Evolutionary conservation across 139 green algal species (phyloP).

Genomic region (Zygnema cylindricum): DNA sequence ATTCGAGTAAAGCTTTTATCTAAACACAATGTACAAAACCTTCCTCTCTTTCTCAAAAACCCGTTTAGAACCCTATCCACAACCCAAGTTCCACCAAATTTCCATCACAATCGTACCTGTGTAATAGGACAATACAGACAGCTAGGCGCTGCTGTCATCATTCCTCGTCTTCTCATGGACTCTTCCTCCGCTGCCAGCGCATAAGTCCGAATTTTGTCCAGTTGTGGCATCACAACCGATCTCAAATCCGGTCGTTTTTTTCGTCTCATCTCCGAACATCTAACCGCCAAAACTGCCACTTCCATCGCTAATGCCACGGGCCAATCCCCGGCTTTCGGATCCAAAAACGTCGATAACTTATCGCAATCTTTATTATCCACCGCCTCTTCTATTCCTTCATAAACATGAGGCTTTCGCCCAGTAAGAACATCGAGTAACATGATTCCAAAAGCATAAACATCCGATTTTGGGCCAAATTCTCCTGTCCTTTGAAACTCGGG

Average conservation of each 20-base stretch:
- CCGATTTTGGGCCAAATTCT: slow-evolving; percentile 47
- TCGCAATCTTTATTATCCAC: slow-evolving; percentile 15
- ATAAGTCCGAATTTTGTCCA: slow-evolving; percentile 18
- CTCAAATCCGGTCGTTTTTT: slow-evolving; percentile 46
- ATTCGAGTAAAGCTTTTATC: too few species aligned
- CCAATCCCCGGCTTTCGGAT: slow-evolving; percentile 41
- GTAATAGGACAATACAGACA: slow-evolving; percentile 55
- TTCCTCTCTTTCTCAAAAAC: too few species aligned
- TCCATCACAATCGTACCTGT: too few species aligned
- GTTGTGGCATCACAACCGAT: slow-evolving; percentile 43
- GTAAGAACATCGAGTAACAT: slow-evolving; percentile 43
- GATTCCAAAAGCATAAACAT: slow-evolving; percentile 53
- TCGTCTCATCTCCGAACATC: slow-evolving; percentile 45
- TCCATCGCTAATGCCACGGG: slow-evolving; percentile 41
- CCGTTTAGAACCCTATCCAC: too few species aligned
- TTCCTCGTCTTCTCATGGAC: slow-evolving; percentile 22
- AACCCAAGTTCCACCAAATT: too few species aligned
- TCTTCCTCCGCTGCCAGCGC: slow-evolving; percentile 36
- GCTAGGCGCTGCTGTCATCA: slow-evolving; percentile 8
- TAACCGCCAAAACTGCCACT: slow-evolving; percentile 32
- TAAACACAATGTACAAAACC: too few species aligned
- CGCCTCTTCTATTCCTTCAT: slow-evolving; percentile 15
- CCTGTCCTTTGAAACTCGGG: slow-evolving; percentile 55
- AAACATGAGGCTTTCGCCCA: slow-evolving; percentile 25
- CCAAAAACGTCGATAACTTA: slow-evolving; percentile 8